Base-by-base conservation (phyloP, 139 green algal genomes). In the Dunaliella primolecta region DNA sequence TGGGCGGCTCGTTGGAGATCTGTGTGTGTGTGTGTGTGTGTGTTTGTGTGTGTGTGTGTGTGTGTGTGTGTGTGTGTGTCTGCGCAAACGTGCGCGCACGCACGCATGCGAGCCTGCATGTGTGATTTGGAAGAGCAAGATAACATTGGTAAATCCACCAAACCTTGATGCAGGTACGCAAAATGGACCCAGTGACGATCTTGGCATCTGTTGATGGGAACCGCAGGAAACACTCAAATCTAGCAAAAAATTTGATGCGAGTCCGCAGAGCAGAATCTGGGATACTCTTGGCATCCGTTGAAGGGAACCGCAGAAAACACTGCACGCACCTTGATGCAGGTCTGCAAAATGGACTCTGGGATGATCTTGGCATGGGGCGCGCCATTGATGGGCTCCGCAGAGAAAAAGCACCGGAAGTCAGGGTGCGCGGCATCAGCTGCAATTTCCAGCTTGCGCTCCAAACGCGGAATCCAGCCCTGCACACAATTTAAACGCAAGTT, bases 401-500 rank as follows among this genome's bases (percentile, higher is more conserved):
- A 93, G 88, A 97, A 97, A 89, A 98, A 97, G 92, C 94, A 97
- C 74, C 94, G 91, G 94, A 97, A 97, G 86, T 96, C 93, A 3
- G 89, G 76, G 90, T 97, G 94, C 37, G 92, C 93, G 21, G 90
- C 91, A 86, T 96, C 94, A 27, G 93, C 92, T 27, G 92, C 94
- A 78, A 94, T 87, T 89, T 97, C 94, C 57, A 97, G 93, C 92
- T 96, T 95, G 86, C 92, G 91, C 89, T 97, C 94, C 75, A 97
- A 91, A 33, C 88, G 88, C 27, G 95, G 94, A 56, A 97, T 94
- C 95, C 95, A 98, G 84, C 92, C 94, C 85, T 92, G 87, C 84
- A 90, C 85, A 36, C 33, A 33, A 32, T n/a, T n/a, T n/a, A n/a
- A n/a, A n/a, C n/a, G n/a, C n/a, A n/a, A n/a, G n/a, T n/a, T n/a